Evolutionary conservation across 768 basidiomycete genomes (phyloP), one percentile per base, ranked within the genome.

Genomic region (Macrolepiota fuliginosa): DNA sequence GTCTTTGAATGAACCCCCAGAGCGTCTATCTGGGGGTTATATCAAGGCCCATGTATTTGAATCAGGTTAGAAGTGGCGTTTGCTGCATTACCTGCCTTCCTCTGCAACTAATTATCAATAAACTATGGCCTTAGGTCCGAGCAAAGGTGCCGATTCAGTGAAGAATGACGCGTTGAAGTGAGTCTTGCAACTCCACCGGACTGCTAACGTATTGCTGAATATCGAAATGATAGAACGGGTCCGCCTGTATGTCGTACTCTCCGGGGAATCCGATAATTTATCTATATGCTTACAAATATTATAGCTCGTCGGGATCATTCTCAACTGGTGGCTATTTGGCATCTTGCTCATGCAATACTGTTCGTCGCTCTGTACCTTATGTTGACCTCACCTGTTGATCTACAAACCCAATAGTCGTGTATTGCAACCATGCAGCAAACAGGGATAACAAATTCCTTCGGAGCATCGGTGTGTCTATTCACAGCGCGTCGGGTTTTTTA

Each of bases 321-420:
- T 61, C 11, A 61, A 54, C 27, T 61, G 59, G 59, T 61, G 59
- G 59, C 53, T 61, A n/a, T 61, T 35, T 37, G 59, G 59, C 15
- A 61, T 61, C 22, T 42, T 61, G 9, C 10, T 61, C 29, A 61
- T 61, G 59, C 59, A 61, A 54, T 61, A 61, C 29, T 39, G 59
- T 61, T 29, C 7, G 59, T 54, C 32, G 11, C 15, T 7, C 24
- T 1, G 10, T 46, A 19, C 22, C 15, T 35, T 17, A 25, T 17
- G 13, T 22, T 10, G 11, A 9, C 22, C 39, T 47, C 32, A 22
- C 40, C 2, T 17, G 2, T n/a, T 13, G 11, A 24, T 24, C 12
- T 19, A 49, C 22, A 11, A 4, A 4, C 12, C 9, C 12, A 24
- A 9, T 19, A 61, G 45, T 54, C 36, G 19, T 61, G 52, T 61